Evolutionary conservation across 108 stramenopile genomes (phyloP), one percentile per base, ranked within the genome.

Genomic region (Skeletonema marinoi): DNA sequence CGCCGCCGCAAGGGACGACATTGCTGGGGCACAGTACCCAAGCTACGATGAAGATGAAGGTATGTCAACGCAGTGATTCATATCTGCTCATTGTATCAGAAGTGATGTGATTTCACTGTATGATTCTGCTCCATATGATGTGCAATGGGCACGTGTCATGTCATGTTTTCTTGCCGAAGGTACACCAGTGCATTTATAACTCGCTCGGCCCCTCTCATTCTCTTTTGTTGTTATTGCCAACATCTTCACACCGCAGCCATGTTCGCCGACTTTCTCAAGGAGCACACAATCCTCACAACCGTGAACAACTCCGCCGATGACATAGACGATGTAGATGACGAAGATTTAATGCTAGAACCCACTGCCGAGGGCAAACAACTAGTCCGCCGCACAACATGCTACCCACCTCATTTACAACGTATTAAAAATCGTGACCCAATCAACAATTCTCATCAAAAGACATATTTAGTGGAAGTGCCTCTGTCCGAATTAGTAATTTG

Each of bases 381-480:
- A 19, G 64, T 90, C 10, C 84, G 85, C 59, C 91, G 93, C 3
- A 76, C 84, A 30, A 73, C 86, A 11, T 91, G 90, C 73, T 95
- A 90, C 77, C 80, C 75, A 35, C 85, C 87, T 5, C 83, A 87
- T 69, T 65, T 95, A 30, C 91, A 91, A 72, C 87, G 88, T 29
- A 95, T 95, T 67, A 84, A 82, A 65, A 80, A 92, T 80, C 89
- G 90, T 11, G 74, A 88, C 7, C 62, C 65, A 29, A 92, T 88
- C 65, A 46, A 59, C 14, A 70, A 66, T 12, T 72, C 73, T 11
- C 44, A 73, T 0, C 32, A 71, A 32, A 71, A 63, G 33, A 87
- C 87, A 17, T 95, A 91, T 82, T 35, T 95, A 31, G 44, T 95
- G 16, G 90, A 95, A 84, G 72, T 95, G 39, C 94, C 94, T 0